Evolutionary conservation across 2,329 filamentous ascomycete genomes (phyloP).

Genomic region (Colletotrichum siamense): DNA sequence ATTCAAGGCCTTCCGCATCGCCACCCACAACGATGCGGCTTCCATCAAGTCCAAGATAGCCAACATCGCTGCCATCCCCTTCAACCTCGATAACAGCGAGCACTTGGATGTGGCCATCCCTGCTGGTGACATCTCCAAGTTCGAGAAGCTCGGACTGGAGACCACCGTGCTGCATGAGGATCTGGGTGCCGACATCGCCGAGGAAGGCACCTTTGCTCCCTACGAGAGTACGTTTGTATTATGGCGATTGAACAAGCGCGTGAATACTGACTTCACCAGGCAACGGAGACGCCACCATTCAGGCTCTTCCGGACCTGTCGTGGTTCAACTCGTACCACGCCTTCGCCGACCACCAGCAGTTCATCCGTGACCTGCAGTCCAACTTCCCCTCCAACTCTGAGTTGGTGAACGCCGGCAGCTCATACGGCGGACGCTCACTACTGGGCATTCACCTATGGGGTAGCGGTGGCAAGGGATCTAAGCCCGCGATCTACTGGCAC

Average conservation of each 20-base stretch:
- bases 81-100: slow-evolving; percentile 20
- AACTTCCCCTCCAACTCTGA: slow-evolving; percentile 49
- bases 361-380: slow-evolving; percentile 48
- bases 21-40: slow-evolving; percentile 45
- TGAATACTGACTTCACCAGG: not conserved
- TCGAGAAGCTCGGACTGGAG: slow-evolving; percentile 28
- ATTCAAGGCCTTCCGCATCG: slow-evolving; percentile 47
- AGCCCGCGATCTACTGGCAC: slow-evolving; percentile 61
- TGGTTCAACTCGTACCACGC: slow-evolving; percentile 62
- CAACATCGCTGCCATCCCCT: slow-evolving; percentile 20
- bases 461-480: slow-evolving; percentile 43
- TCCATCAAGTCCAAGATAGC: slow-evolving; percentile 38
- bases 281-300: not conserved
- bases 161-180: slow-evolving; percentile 25
- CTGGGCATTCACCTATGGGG: slow-evolving; percentile 66
- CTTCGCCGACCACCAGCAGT: slow-evolving; percentile 56
- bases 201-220: slow-evolving; percentile 22
- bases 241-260: fast-evolving
- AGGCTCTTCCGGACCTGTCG: slow-evolving; percentile 30
- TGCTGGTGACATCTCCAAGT: slow-evolving; percentile 26
- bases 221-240: not conserved
- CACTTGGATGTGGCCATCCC: slow-evolving; percentile 29
- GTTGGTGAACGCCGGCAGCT: slow-evolving; percentile 54
- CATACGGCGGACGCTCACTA: slow-evolving; percentile 57
- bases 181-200: slow-evolving; percentile 25